Conservation (phyloP, 495 filamentous ascomycete genomes). For the Entonaema liquescens region DNA sequence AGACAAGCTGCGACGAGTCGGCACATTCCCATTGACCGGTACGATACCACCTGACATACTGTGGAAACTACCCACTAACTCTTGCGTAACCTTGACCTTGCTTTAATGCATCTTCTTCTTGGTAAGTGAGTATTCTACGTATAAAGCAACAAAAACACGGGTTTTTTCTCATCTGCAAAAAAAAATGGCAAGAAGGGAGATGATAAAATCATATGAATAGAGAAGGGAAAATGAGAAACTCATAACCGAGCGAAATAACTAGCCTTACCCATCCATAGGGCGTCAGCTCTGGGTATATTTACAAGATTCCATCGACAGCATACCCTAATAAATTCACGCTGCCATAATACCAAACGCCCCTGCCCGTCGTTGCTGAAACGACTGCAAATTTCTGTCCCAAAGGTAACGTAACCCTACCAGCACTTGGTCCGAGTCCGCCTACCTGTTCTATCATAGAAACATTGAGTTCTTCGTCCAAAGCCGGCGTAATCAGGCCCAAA, state of each 20-base stretch:
- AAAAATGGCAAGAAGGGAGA: background rate
- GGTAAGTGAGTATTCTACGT: background rate
- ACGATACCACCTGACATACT: background rate
- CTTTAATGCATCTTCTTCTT: background rate
- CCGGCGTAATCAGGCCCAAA: constrained; percentile 19
- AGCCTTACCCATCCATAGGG: constrained; percentile 22
- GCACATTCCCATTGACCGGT: constrained; percentile 20
- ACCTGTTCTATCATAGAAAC: constrained; percentile 42
- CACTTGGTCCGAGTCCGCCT: constrained; percentile 50
- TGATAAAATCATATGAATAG: background rate
- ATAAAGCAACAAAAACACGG: background rate
- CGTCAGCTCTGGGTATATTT: constrained; percentile 38
- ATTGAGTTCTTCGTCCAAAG: constrained; percentile 27
- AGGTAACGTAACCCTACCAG: constrained; percentile 46
- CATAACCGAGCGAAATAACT: constrained; percentile 23
- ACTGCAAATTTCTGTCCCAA: constrained; percentile 40
- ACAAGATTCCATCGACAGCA: constrained; percentile 29
- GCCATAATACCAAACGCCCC: constrained; percentile 39
- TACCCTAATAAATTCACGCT: constrained; percentile 10
- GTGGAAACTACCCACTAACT: background rate
- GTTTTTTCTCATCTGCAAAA: background rate
- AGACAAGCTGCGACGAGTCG: constrained; percentile 23
- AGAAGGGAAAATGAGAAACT: background rate
- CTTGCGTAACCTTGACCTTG: background rate
- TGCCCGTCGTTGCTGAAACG: constrained; percentile 42